These are phyloP conservation scores for Lactifluus subvellereus DNA, from an alignment of 768 basidiomycete species.

Conservation along the genomic window DNA sequence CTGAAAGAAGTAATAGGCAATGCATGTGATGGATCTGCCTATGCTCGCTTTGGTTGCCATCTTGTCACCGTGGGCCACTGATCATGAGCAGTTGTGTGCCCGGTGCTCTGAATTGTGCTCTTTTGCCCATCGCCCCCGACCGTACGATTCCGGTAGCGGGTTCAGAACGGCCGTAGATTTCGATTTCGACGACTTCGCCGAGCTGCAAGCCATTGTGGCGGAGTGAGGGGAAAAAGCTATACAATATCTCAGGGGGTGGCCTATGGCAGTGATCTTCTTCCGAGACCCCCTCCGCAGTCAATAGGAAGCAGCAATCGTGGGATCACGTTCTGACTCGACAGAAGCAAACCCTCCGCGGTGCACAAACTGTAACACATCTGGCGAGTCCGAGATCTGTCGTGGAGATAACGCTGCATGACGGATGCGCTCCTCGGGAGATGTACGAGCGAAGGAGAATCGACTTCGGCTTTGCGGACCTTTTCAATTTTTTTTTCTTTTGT, in stretches of 20 bases:
- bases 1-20: too few species aligned
- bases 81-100: not conserved
- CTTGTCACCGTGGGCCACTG: not conserved
- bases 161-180: too few species aligned
- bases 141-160: too few species aligned
- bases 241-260: not conserved
- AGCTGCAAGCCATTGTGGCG: too few species aligned
- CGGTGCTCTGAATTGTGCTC: not conserved
- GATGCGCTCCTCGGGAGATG: not conserved
- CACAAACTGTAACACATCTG: not conserved
- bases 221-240: not conserved
- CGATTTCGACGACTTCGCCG: too few species aligned
- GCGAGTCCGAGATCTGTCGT: not conserved
- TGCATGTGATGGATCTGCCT: too few species aligned
- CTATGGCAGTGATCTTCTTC: not conserved
- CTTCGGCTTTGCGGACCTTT: not conserved
- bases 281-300: not conserved
- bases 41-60: not conserved
- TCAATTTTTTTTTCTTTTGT: not conserved
- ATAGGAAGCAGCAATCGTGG: not conserved
- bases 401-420: conserved; percentile 1
- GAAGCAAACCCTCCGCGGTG: not conserved
- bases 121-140: too few species aligned
- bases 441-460: not conserved
- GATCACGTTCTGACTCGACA: not conserved